Percentiles rank a stretch among this genome's conserved stretches.
Evolutionary conservation across 805 yeast species (phyloP).

Genomic region (Blastobotrys mokoenaii): DNA sequence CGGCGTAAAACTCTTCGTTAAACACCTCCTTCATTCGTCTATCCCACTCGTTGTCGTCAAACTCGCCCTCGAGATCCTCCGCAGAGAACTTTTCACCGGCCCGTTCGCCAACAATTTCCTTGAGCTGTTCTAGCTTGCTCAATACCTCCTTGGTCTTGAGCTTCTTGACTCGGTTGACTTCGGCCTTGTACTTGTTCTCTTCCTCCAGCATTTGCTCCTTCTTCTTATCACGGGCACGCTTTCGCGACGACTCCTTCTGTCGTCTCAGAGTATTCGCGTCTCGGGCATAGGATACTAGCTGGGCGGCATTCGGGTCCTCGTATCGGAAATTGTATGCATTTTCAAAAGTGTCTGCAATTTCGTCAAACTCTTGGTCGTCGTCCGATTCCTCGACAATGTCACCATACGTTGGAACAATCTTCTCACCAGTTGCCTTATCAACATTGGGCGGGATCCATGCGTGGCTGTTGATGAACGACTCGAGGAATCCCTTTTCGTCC

Average conservation of each 20-base stretch:
- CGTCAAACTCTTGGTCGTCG: slow-evolving; percentile 82
- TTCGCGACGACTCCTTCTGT: slow-evolving; percentile 62
- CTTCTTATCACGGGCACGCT: slow-evolving; percentile 71
- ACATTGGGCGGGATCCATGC: slow-evolving; percentile 84
- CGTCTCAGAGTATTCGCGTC: slow-evolving; percentile 84
- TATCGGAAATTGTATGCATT: slow-evolving; percentile 89
- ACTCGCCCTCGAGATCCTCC: slow-evolving; percentile 75
- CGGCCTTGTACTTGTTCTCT: slow-evolving; percentile 47
- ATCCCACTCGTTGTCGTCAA: slow-evolving; percentile 90
- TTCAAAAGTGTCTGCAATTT: slow-evolving; percentile 86
- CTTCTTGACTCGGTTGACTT: slow-evolving; percentile 61
- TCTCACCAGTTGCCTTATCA: slow-evolving; percentile 47
- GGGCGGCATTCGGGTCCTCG: slow-evolving; percentile 87
- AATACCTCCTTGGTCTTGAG: slow-evolving; percentile 69
- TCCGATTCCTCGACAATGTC: slow-evolving; percentile 40
- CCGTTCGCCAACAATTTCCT: slow-evolving; percentile 64
- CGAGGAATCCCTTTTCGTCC: slow-evolving; percentile 62
- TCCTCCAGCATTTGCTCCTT: slow-evolving; percentile 45
- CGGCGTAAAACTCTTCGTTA: slow-evolving; percentile 73
- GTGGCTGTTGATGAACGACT: slow-evolving; percentile 61
- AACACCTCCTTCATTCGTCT: slow-evolving; percentile 73
- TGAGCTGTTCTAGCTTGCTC: slow-evolving; percentile 57
- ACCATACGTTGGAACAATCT: slow-evolving; percentile 23
- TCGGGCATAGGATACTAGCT: slow-evolving; percentile 91
- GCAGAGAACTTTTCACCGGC: slow-evolving; percentile 55